Percentiles rank a stretch among this genome's conserved stretches.
Conservation (phyloP, 2,329 filamentous ascomycete species). For the Neurospora crassa region DNA sequence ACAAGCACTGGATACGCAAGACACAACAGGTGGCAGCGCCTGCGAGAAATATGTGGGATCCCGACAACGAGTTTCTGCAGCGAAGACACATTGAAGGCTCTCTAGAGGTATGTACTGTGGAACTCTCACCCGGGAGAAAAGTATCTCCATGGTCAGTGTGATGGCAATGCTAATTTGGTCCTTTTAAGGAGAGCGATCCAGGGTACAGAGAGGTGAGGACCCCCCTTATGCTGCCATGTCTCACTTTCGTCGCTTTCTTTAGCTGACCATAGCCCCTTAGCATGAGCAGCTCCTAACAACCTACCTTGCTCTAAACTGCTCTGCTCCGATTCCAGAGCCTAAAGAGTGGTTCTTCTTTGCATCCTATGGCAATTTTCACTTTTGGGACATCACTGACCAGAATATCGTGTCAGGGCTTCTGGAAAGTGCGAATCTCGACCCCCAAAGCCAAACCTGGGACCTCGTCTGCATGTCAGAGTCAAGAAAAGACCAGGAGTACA, state of each 20-base stretch:
- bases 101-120: not conserved
- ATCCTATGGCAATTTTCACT: not conserved
- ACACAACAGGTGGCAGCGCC: not conserved
- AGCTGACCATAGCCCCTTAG: not conserved
- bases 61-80: not conserved
- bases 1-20: not conserved
- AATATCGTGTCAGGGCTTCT: not conserved
- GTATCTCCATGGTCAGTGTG: not conserved
- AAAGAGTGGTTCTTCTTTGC: not conserved
- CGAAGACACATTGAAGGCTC: not conserved
- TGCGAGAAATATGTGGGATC: not conserved
- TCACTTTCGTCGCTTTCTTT: not conserved
- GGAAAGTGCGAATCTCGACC: not conserved
- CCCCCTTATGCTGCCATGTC: not conserved
- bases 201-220: not conserved
- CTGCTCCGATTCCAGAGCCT: not conserved
- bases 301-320: not conserved
- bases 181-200: not conserved
- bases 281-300: not conserved
- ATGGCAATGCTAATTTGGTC: not conserved
- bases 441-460: not conserved
- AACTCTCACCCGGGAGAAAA: not conserved
- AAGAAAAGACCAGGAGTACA: not conserved
- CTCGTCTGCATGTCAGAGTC: not conserved
- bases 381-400: not conserved